Conservation (phyloP, 495 filamentous ascomycete species). For the Aspergillus bridgeri region DNA sequence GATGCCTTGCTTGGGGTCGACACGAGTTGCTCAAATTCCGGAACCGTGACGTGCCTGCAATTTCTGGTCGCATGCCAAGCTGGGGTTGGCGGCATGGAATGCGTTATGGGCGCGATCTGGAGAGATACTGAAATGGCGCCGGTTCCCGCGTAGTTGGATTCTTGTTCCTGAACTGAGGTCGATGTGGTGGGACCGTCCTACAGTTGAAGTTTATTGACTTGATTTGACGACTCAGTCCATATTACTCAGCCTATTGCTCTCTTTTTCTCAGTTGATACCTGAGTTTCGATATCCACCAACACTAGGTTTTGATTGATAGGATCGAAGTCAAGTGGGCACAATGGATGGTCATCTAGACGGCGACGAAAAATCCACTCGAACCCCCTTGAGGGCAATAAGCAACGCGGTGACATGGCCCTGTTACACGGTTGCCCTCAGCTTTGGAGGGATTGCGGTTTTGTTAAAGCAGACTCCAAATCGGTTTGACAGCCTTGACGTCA, state of each 20-base stretch:
- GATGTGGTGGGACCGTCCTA: not conserved
- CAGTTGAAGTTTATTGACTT: not conserved
- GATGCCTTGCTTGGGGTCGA: no score
- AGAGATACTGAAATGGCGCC: not conserved
- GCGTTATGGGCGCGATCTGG: not conserved
- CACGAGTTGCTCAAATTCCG: no score
- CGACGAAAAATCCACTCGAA: not conserved
- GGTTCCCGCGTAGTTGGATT: not conserved
- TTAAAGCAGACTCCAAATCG: slow-evolving; percentile 50
- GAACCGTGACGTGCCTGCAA: not conserved
- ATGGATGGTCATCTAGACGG: not conserved
- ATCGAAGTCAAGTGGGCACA: not conserved
- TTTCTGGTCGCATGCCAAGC: not conserved
- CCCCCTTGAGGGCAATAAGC: not conserved
- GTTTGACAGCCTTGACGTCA: slow-evolving; percentile 49
- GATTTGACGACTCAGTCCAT: not conserved
- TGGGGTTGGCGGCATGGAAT: no score
- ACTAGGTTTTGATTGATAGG: no score
- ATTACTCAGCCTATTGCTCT: not conserved
- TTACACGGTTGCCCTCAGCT: slow-evolving; percentile 24
- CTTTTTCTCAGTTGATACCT: not conserved
- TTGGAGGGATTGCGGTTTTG: slow-evolving; percentile 56
- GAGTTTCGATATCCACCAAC: not conserved
- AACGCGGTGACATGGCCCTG: slow-evolving; percentile 16
- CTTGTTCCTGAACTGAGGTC: not conserved